phyloP scores from a whole-genome alignment of 2,329 filamentous ascomycete genomes.

The Dothideomycetes sp. region DNA sequence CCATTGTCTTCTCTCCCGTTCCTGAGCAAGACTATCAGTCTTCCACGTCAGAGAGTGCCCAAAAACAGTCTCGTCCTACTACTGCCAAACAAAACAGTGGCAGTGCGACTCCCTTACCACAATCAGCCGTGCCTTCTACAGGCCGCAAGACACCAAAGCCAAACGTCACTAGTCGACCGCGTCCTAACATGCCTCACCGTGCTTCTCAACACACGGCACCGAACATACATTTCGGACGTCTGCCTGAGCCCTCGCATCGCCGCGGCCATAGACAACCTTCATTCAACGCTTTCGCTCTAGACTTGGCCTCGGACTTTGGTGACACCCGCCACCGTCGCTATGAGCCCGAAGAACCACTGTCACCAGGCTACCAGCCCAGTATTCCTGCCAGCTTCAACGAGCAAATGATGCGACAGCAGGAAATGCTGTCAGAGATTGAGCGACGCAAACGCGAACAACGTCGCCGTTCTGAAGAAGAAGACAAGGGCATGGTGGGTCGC shows the following conservation, averaged over 20 bases:
- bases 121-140: conserved; percentile 1
- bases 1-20: conserved; percentile 72
- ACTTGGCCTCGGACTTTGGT: conserved; percentile 64
- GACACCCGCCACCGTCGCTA: conserved; percentile 41
- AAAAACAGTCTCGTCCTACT: conserved; percentile 15
- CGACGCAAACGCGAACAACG: conserved; percentile 30
- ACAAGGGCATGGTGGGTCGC: conserved; percentile 65
- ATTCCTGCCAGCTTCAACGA: conserved; percentile 30
- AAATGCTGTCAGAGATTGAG: conserved; percentile 36
- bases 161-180: conserved; percentile 34
- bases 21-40: conserved; percentile 24
- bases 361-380: conserved; percentile 25
- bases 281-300: conserved; percentile 52
- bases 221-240: conserved; percentile 40
- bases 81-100: conserved; percentile 25
- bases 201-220: conserved; percentile 48
- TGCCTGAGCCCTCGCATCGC: conserved; percentile 12
- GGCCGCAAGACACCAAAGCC: conserved; percentile 7
- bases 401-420: conserved; percentile 45
- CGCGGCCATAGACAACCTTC: conserved; percentile 44
- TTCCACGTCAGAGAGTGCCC: conserved; percentile 6
- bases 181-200: conserved; percentile 48
- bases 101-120: conserved; percentile 32
- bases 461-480: conserved; percentile 34
- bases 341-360: conserved; percentile 43